phyloP scores from a whole-genome alignment of 441 rosid genomes.

The Croton laevigatus region DNA sequence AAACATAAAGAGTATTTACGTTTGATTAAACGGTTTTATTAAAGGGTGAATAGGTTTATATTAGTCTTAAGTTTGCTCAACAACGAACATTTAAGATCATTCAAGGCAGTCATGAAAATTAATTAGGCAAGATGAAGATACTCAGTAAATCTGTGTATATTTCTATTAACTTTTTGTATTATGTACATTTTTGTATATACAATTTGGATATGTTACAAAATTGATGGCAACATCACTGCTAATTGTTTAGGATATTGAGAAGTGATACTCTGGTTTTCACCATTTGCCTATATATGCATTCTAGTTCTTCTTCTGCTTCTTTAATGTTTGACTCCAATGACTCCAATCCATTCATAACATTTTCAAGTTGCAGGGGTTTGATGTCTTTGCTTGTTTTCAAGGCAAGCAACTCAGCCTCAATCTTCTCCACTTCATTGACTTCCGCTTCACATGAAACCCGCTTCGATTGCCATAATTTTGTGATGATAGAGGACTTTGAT shows the following conservation, averaged over 20 bases:
- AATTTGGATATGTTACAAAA: background rate
- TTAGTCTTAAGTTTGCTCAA: no score
- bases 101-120: no score
- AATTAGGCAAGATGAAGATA: background rate
- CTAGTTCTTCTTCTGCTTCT: slow-evolving; percentile 26
- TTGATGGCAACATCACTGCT: background rate
- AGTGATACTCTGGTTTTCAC: slow-evolving; percentile 33
- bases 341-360: slow-evolving; percentile 19
- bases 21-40: no score
- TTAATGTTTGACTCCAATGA: slow-evolving; percentile 19
- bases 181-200: no score
- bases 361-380: background rate
- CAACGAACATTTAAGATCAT: no score
- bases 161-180: no score
- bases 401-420: slow-evolving; percentile 19
- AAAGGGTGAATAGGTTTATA: no score
- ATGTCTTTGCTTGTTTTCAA: slow-evolving; percentile 22
- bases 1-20: no score
- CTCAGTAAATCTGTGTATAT: background rate
- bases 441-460: background rate
- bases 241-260: slow-evolving; percentile 31
- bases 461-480: slow-evolving; percentile 33
- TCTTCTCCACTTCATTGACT: slow-evolving; percentile 3
- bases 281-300: slow-evolving; percentile 21
- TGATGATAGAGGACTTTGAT: slow-evolving; percentile 29